Evolutionary conservation across 129 eudicot species (phyloP).

Genomic region (Ambrosia trifida): DNA sequence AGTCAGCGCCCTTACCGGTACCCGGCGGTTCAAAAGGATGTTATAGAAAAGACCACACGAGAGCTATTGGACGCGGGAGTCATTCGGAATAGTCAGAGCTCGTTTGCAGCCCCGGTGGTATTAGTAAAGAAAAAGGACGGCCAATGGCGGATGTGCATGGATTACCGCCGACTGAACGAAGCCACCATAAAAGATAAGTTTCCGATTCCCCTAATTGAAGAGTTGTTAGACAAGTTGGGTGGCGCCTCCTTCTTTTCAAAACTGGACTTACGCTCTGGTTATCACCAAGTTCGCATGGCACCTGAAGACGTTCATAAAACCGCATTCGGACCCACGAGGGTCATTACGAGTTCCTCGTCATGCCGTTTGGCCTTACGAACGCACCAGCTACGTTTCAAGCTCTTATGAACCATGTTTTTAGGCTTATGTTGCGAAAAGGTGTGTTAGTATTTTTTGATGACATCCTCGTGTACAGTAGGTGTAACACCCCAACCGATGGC

Average conservation of each 20-base stretch:
- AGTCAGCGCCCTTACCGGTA: not conserved
- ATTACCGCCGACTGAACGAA: conserved; percentile 10
- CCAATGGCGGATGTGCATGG: conserved; percentile 11
- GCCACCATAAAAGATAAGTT: conserved; percentile 5
- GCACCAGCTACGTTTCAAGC: conserved; percentile 8
- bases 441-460: not conserved
- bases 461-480: not conserved
- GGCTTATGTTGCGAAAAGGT: not conserved
- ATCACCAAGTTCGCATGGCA: too few relatives aligned
- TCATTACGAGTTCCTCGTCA: too few relatives aligned
- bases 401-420: not conserved
- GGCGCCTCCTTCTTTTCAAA: too few relatives aligned
- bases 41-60: too few relatives aligned
- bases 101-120: conserved; percentile 12
- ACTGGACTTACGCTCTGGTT: too few relatives aligned
- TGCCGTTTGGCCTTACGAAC: conserved; percentile 6
- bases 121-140: conserved; percentile 6
- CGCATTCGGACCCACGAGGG: too few relatives aligned
- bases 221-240: conserved; percentile 4
- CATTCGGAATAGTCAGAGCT: conserved; percentile 5
- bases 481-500: too few relatives aligned
- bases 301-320: too few relatives aligned
- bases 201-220: conserved; percentile 6
- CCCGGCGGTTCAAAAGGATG: too few relatives aligned
- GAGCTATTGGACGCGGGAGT: conserved; percentile 4